Base-by-base conservation (phyloP, 352 stramenopile species). In the Pythium guiyangense region DNA sequence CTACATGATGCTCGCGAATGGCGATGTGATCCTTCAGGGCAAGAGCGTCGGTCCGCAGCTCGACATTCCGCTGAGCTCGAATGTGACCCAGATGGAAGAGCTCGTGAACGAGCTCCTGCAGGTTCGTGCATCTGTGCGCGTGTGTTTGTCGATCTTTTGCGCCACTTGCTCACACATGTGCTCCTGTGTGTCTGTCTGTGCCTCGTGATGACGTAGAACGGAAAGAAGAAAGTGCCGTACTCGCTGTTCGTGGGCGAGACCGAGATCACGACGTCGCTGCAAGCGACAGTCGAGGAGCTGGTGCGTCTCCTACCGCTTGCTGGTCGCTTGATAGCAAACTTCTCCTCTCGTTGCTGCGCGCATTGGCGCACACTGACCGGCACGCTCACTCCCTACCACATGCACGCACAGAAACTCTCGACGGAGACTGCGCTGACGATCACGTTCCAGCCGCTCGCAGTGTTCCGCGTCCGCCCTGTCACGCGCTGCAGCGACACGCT, bases 401-500 rank as follows among this genome's bases (percentile, higher is more conserved):
- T n/a, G 3, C 1, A 15, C 6, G 0, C 10, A 37, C 61, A 94
- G 80, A 88, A 92, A 78, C 66, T 92, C 20, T 92, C 92, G 47
- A 98, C 91, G 25, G 97, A 99, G 74, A 86, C 90, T 40, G 89
- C 89, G 50, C 60, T 99, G 49, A 82, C 77, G 15, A 91, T 99
- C 58, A 98, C 87, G 50, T 99, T 98, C 77, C 95, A 98, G 64
- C 96, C 97, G 17, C 75, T 99, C 51, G 96, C 96, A 6, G 75
- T 98, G 6, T 99, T 99, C 73, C 88, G 91, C 45, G 94, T 99
- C 44, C 90, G 94, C 26, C 96, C 93, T 4, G 96, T 99, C n/a
- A 99, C 96, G 39, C 85, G 97, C 31, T 99, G 97, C 84, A 99
- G 96, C 44, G 97, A 99, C 69, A 99, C 97, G 27, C 84, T 99